Evolutionary conservation across 2,329 filamentous ascomycete genomes (phyloP).

Genomic region (Chaetomium sp.): DNA sequence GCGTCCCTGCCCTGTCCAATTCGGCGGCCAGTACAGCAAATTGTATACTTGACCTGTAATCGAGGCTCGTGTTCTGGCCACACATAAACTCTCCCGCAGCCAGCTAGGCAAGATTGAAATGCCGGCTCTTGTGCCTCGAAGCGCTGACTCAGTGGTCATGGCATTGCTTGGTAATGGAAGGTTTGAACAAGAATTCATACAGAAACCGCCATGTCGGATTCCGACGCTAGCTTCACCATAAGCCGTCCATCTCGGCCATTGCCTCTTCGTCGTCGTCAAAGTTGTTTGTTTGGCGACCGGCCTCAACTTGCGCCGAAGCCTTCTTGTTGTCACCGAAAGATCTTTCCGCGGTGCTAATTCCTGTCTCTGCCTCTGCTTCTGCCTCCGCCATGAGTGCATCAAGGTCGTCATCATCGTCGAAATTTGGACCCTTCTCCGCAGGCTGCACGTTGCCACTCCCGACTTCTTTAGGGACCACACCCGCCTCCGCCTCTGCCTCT

Average conservation of each 20-base stretch:
- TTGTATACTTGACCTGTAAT: too few relatives aligned
- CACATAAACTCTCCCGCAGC: neutral
- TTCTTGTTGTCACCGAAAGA: neutral
- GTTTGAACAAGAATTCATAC: neutral
- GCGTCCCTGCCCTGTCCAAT: too few relatives aligned
- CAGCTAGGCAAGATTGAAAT: neutral
- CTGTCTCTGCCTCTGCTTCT: neutral
- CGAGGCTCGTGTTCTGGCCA: neutral
- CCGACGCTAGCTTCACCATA: constrained; percentile 46
- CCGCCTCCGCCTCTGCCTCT: neutral
- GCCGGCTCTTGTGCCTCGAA: neutral
- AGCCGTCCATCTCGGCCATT: constrained; percentile 64
- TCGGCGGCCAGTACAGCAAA: too few relatives aligned
- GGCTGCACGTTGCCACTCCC: neutral
- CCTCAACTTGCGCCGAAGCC: neutral
- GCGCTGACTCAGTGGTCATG: neutral
- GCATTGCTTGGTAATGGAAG: neutral
- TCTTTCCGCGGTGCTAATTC: constrained; percentile 30
- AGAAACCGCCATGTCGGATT: neutral
- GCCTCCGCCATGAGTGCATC: constrained; percentile 41
- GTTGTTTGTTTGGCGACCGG: constrained; percentile 28
- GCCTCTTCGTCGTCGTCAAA: constrained; percentile 68
- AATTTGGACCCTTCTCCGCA: constrained; percentile 13
- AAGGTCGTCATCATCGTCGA: constrained; percentile 40
- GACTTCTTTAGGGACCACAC: neutral